Evolutionary conservation across 2,329 filamentous ascomycete genomes (phyloP), one percentile per base, ranked within the genome.

Genomic region (Fusarium chaquense): DNA sequence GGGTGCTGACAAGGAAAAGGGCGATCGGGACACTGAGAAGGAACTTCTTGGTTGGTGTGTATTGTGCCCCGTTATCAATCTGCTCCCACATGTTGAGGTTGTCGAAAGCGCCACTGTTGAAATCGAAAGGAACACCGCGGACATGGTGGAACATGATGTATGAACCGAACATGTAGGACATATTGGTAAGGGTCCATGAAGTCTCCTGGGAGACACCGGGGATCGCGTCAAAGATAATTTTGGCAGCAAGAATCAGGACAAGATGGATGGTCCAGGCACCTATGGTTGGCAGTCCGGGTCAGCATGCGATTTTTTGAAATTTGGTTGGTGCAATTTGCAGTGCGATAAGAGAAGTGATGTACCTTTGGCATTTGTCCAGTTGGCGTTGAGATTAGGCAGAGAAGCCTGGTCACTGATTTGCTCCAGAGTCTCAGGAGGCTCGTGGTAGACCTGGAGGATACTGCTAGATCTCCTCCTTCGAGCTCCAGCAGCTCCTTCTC

Each of bases 31-130:
- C 95, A 76, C 91, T 93, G 75, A 98, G 90, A 63, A 99, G 86
- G 78, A 99, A 99, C 82, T 99, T 99, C 86, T 99, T 99, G 72
- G 96, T 93, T 6, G 96, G 96, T 1, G 96, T 99, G 84, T 98
- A 99, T 81, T 99, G 96, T 75, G 96, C 96, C 47, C 96, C 96
- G 77, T 98, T 97, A 84, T 99, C 96, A 80, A 99, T 99, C 83
- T 99, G 96, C 84, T 99, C 96, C 96, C 96, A 99, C 96, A 99
- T 98, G 84, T 98, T 99, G 78, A 99, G 87, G 81, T 99, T 98
- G 86, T 99, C 96, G 81, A 98, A 99, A 74, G 96, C 96, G 63
- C 96, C 96, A 59, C 93, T 91, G 79, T 99, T 99, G 87, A 99
- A 99, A 81, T 99, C 96, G 78, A 99, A 99, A 8, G 96, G 96